Base-by-base conservation (phyloP, 2,329 filamentous ascomycete genomes). In the Fusarium floridanum region DNA sequence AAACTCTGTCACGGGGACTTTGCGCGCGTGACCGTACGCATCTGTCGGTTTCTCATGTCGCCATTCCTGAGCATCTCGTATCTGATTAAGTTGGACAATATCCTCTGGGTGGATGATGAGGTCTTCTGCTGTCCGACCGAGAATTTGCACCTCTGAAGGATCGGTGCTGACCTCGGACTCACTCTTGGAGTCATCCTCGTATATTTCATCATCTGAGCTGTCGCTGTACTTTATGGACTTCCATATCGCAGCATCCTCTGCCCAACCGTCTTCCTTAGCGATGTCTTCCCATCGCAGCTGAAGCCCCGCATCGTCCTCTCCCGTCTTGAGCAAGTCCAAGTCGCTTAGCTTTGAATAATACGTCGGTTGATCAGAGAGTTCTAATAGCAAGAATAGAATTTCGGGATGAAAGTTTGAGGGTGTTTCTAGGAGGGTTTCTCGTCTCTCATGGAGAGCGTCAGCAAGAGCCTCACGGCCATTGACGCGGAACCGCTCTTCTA, bases 401-500 rank as follows among this genome's bases (percentile, higher is more conserved):
- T 98, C 97, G 0, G 95, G 95, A 7, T 91, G 90, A 89, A 91
- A 96, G 82, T 91, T 91, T 50, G 87, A 79, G 11, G 87, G 39
- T 83, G 85, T 61, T 69, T 83, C 79, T 12, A 88, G 84, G 22
- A 98, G 83, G 69, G 91, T 89, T 43, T 88, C 84, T 16, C 95
- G 82, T 39, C 93, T 71, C 61, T 85, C 80, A 8, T 87, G 84
- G 45, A 98, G 83, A 68, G 92, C 91, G 66, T 95, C 91, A 14
- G 95, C 94, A 29, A 98, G 85, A 43, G 90, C 91, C 77, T 98
- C 95, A 71, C 94, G 91, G 79, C 93, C 92, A 57, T 94, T 88
- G 64, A 98, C 88, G 36, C 91, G 89, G 77, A 98, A 97, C 77
- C 96, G 95, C 84, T 98, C 97, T 75, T 95, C 92, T 4, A 98